Conservation (phyloP, 768 basidiomycete species). For the Leucocoprinus leucothites region DNA sequence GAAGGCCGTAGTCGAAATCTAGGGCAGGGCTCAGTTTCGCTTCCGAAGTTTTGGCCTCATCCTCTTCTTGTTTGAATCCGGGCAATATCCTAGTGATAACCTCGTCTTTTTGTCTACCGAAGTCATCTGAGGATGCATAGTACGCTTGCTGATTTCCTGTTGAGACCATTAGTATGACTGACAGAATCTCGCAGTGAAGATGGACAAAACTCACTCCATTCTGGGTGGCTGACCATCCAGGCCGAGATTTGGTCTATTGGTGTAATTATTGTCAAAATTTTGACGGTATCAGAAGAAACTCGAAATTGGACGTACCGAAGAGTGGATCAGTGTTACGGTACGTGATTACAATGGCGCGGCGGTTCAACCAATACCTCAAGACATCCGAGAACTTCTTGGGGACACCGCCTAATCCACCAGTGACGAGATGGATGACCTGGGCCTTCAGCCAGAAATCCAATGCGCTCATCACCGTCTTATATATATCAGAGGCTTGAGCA, state of each 20-base stretch:
- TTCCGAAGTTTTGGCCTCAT: not conserved
- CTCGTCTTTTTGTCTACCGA: not conserved
- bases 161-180: too few relatives aligned
- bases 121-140: not conserved
- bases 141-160: not conserved
- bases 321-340: not conserved
- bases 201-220: constrained; percentile 41
- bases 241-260: constrained; percentile 52
- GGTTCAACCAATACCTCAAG: not conserved
- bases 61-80: not conserved
- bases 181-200: not conserved
- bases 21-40: not conserved
- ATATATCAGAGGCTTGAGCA: not conserved
- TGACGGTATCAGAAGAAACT: not conserved
- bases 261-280: not conserved
- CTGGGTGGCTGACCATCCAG: constrained; percentile 54
- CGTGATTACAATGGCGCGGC: not conserved
- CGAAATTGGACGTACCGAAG: constrained; percentile 2
- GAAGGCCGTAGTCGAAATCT: not conserved
- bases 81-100: not conserved
- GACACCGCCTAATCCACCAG: not conserved
- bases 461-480: not conserved
- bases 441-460: not conserved
- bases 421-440: not conserved
- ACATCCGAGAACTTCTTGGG: not conserved